Conservation (phyloP, 2,329 filamentous ascomycete genomes). For the Trichoderma cornu-damae region DNA sequence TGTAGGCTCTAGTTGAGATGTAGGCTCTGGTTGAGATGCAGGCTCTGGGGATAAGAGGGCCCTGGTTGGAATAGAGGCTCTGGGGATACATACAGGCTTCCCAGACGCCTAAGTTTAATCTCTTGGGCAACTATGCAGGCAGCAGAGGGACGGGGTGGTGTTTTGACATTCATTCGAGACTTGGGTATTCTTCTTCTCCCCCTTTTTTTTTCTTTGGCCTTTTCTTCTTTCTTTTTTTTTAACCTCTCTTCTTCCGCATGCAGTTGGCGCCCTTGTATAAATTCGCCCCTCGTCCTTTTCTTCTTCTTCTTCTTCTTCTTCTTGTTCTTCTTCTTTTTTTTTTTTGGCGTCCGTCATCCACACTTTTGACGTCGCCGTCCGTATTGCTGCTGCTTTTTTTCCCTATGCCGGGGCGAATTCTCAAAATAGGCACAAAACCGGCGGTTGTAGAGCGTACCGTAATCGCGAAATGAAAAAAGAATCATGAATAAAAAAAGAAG, state of each 20-base stretch:
- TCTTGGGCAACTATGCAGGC: background rate
- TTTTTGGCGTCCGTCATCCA: background rate
- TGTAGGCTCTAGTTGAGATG: conserved; percentile 27
- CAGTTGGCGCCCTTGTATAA: conserved; percentile 33
- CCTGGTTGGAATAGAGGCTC: conserved; percentile 25
- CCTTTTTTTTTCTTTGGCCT: too few species aligned
- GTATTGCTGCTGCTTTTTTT: too few species aligned
- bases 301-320: too few species aligned
- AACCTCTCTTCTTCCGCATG: conserved; percentile 29
- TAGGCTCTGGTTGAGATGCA: background rate
- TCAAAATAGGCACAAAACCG: conserved; percentile 21
- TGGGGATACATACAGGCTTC: background rate
- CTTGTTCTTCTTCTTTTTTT: conserved; percentile 23
- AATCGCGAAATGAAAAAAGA: conserved; percentile 19
- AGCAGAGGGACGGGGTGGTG: too few species aligned
- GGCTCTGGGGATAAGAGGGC: background rate
- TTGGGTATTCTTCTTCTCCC: conserved; percentile 23
- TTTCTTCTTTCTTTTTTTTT: too few species aligned
- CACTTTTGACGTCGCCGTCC: conserved; percentile 27
- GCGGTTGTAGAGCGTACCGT: conserved; percentile 13
- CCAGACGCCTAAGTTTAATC: background rate
- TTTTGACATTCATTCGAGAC: conserved; percentile 27
- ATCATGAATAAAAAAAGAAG: too few species aligned
- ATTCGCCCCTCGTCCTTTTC: conserved; percentile 23
- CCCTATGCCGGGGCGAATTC: conserved; percentile 27